Evolutionary conservation across 805 yeast species (phyloP).

Genomic region (Candida hispaniensis): DNA sequence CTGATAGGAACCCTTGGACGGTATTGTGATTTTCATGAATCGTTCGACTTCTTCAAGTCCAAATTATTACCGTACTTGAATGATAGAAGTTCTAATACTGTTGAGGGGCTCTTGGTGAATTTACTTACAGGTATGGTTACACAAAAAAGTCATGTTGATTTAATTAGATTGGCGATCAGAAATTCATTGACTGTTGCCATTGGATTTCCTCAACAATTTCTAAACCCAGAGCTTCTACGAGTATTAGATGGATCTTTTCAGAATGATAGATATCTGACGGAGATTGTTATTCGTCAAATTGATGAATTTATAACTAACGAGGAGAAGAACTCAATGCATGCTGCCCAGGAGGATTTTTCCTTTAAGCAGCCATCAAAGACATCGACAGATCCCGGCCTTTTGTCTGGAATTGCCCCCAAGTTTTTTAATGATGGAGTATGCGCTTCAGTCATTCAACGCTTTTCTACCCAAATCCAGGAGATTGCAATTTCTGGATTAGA

Average conservation of each 20-base stretch:
- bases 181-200: constrained; percentile 51
- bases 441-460: constrained; percentile 59
- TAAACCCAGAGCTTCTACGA: constrained; percentile 42
- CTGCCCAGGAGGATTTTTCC: constrained; percentile 34
- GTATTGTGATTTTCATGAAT: constrained; percentile 48
- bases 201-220: constrained; percentile 54
- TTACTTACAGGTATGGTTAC: constrained; percentile 29
- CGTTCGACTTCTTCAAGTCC: constrained; percentile 32
- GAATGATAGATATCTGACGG: constrained; percentile 35
- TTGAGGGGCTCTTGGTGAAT: constrained; percentile 20
- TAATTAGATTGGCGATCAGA: constrained; percentile 44
- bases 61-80: too few relatives aligned
- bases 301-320: constrained; percentile 45
- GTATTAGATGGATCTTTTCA: constrained; percentile 46
- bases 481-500: constrained; percentile 40
- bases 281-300: constrained; percentile 47
- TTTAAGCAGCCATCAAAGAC: too few relatives aligned
- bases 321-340: constrained; percentile 19
- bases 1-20: constrained; percentile 64
- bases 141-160: constrained; percentile 26
- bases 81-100: too few relatives aligned
- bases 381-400: constrained; percentile 41
- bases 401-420: constrained; percentile 44
- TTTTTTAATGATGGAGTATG: constrained; percentile 60
- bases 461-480: constrained; percentile 37